These are phyloP conservation scores for Puccinia triticina DNA, from an alignment of 1,284 basidiomycete genomes.

Conservation along the genomic window DNA sequence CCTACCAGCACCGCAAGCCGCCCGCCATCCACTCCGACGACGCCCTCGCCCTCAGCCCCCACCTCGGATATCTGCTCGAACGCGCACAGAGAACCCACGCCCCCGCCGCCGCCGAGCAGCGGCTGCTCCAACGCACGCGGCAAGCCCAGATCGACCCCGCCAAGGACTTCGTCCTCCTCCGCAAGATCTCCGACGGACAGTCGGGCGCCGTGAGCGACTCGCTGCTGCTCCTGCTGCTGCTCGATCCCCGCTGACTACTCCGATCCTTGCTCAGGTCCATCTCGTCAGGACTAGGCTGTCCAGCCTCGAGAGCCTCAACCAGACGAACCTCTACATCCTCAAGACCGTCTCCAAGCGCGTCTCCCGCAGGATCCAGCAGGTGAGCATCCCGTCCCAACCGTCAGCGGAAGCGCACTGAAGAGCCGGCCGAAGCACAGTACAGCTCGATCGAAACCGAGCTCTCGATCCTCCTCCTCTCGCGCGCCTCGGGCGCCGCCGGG, in stretches of 20 bases:
- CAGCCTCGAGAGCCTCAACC: conserved; percentile 21
- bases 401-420: too few species aligned
- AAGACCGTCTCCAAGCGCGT: conserved; percentile 27
- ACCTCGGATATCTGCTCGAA: not conserved
- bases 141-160: not conserved
- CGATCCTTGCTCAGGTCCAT: conserved; percentile 5
- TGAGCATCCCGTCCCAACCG: not conserved
- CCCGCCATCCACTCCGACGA: not conserved
- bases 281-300: conserved; percentile 28
- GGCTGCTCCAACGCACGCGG: not conserved
- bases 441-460: conserved; percentile 26
- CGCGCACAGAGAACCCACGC: not conserved
- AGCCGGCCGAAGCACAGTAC: not conserved
- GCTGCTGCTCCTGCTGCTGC: too few species aligned
- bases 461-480: conserved; percentile 18
- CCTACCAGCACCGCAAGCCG: not conserved
- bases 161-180: conserved; percentile 17
- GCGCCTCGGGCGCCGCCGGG: conserved; percentile 55
- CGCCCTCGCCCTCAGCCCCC: not conserved
- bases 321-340: conserved; percentile 27
- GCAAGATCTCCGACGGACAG: not conserved
- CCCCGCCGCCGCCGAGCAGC: not conserved
- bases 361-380: conserved; percentile 12
- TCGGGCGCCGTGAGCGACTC: not conserved
- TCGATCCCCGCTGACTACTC: too few species aligned